A percentile compares a stretch with the other conserved stretches of the same genome.
These are phyloP conservation scores for Eucalyptus regnans DNA, from an alignment of 345 rosid genomes.

Conservation along the genomic window DNA sequence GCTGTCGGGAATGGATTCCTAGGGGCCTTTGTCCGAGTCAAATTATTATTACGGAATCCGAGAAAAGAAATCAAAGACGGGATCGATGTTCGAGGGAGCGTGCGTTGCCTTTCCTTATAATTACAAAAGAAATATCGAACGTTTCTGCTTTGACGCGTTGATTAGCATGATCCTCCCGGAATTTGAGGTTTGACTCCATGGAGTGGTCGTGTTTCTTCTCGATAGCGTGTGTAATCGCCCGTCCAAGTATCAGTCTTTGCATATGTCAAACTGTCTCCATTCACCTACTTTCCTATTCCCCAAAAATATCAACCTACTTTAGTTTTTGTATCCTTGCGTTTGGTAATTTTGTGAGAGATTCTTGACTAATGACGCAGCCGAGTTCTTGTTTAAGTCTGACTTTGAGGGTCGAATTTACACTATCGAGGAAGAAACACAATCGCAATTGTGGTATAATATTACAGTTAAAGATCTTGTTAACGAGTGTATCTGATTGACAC, in stretches of 20 bases:
- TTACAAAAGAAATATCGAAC: not conserved
- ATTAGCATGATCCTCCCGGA: not conserved
- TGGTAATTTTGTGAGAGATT: not conserved
- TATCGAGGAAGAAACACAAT: not conserved
- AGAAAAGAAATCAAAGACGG: not conserved
- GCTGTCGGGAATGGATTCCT: not conserved
- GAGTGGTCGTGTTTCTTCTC: not conserved
- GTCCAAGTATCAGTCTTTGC: not conserved
- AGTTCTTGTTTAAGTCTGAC: not conserved
- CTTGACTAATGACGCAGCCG: not conserved
- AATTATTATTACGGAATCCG: not conserved
- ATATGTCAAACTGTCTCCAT: not conserved
- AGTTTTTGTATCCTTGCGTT: not conserved
- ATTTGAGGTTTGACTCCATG: not conserved
- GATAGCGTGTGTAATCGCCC: not conserved
- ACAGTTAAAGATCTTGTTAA: not conserved
- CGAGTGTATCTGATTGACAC: accelerated
- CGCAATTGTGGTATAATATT: not conserved
- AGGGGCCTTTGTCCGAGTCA: not conserved
- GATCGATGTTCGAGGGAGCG: not conserved
- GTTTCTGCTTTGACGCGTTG: not conserved
- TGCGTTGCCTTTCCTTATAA: not conserved
- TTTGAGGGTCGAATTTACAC: not conserved
- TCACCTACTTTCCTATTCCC: not conserved
- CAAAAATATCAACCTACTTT: not conserved